These are phyloP conservation scores for Aspergillus cavernicola DNA, from an alignment of 495 filamentous ascomycete genomes.

Conservation along the genomic window DNA sequence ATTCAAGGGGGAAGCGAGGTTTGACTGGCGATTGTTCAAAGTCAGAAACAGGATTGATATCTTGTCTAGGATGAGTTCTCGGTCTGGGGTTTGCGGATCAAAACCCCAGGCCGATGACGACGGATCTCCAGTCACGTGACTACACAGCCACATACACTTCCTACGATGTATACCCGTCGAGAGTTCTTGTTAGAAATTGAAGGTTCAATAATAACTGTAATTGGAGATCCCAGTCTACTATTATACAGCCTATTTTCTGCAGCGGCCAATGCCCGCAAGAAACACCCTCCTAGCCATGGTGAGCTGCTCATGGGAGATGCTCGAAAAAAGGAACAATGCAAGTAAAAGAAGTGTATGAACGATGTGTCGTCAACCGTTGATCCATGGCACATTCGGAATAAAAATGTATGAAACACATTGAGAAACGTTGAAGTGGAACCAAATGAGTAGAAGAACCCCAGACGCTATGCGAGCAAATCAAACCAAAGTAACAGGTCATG, in stretches of 20 bases:
- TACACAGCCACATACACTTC: constrained; percentile 1
- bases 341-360: constrained; percentile 3
- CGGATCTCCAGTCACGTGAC: background rate
- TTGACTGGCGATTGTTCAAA: no score
- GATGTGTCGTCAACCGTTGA: constrained; percentile 7
- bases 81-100: background rate
- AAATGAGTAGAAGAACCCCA: constrained; percentile 33
- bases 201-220: constrained; percentile 1
- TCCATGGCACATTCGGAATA: constrained; percentile 6
- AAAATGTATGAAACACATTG: constrained; percentile 17
- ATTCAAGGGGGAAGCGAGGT: no score
- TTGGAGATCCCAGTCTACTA: constrained; percentile 7
- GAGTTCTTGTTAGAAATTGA: background rate
- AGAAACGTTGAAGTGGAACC: constrained; percentile 1
- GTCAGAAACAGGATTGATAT: no score
- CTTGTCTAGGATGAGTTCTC: no score
- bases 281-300: background rate
- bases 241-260: background rate
- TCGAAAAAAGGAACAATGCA: background rate
- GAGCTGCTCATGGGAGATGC: background rate
- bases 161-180: background rate
- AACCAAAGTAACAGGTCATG: constrained; percentile 26
- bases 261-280: background rate
- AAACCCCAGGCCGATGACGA: background rate
- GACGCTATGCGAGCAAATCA: constrained; percentile 44